Evolutionary conservation across 1,284 basidiomycete genomes (phyloP).

Genomic region (Schizopora paradoxa): DNA sequence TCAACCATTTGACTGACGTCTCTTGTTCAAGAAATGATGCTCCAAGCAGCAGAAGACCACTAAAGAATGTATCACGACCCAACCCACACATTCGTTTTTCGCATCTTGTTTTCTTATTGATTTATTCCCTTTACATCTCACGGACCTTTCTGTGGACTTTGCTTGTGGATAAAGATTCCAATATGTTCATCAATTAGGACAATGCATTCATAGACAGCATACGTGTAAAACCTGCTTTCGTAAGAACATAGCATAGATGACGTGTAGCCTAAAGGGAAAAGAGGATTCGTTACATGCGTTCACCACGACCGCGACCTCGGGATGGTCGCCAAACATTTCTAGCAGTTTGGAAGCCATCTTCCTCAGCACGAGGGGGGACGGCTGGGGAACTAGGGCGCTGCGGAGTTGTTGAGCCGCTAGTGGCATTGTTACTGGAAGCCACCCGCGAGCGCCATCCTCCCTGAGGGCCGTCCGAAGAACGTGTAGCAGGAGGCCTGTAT

Average conservation of each 20-base stretch:
- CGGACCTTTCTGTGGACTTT: not conserved
- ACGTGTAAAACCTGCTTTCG: conserved; percentile 9
- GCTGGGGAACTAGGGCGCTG: conserved; percentile 24
- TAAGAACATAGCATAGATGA: conserved; percentile 4
- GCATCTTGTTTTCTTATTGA: conserved; percentile 1
- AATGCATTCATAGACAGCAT: conserved; percentile 7
- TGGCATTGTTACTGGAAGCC: conserved; percentile 20
- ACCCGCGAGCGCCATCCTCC: conserved; percentile 18
- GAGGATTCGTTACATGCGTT: not conserved
- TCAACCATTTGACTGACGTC: not conserved
- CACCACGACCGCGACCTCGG: conserved; percentile 27
- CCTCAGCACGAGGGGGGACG: conserved; percentile 19
- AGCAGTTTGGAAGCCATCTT: conserved; percentile 67
- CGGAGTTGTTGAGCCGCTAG: conserved; percentile 27
- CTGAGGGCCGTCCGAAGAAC: conserved; percentile 22
- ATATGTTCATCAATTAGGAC: not conserved
- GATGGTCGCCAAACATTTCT: conserved; percentile 39
- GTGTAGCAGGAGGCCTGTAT: conserved; percentile 41
- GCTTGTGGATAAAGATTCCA: not conserved
- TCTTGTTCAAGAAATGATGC: conserved; percentile 21
- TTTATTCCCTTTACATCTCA: conserved; percentile 10
- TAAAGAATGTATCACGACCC: not conserved
- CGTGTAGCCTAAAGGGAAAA: conserved; percentile 3
- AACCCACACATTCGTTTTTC: not conserved
- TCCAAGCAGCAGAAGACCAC: conserved; percentile 21